Evolutionary conservation across 352 stramenopile species (phyloP), one percentile per base, ranked within the genome.

Genomic region (Peronospora belbahrii): DNA sequence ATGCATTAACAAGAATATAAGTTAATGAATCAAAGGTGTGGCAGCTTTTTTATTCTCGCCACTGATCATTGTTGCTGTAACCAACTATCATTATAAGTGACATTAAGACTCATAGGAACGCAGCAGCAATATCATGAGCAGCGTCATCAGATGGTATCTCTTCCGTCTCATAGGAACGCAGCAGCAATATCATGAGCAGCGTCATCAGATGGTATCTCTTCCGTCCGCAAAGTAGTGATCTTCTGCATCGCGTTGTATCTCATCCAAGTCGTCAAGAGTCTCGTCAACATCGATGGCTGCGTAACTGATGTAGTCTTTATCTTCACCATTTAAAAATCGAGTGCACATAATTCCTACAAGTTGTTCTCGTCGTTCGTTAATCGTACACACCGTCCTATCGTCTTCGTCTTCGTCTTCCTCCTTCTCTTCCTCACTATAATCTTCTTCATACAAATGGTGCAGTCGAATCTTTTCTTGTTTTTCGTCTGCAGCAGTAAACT

Each of bases 181-280:
- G 7, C 11, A 1, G 7, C 6, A 28, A 28, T 6, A 28, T 28
- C n/a, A n/a, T n/a, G n/a, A n/a, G n/a, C n/a, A n/a, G 24, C 24
- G 24, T 28, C 6, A 39, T 40, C 32, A 15, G 11, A 18, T 20
- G 11, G 8, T 15, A 42, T 37, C 37, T 20, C 8, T 15, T 24
- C 62, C 59, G 17, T 67, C 62, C 4, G 50, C 49, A 53, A 93
- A 93, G 39, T 90, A 93, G 19, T 59, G 58, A 20, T 93, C 79
- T 62, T 93, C 70, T 5, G 77, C 77, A 59, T 93, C 82, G 33
- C 71, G 82, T 46, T 88, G 60, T 39, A 86, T 77, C 52, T 76
- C 59, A 3, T 70, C 63, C 27, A 76, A 56, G 58, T 89, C 72
- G 31, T 91, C 82, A 6, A 89, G 63, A 11, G 42, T 53, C 35